Base-by-base conservation (phyloP, 495 filamentous ascomycete species). In the Podospora sp. region DNA sequence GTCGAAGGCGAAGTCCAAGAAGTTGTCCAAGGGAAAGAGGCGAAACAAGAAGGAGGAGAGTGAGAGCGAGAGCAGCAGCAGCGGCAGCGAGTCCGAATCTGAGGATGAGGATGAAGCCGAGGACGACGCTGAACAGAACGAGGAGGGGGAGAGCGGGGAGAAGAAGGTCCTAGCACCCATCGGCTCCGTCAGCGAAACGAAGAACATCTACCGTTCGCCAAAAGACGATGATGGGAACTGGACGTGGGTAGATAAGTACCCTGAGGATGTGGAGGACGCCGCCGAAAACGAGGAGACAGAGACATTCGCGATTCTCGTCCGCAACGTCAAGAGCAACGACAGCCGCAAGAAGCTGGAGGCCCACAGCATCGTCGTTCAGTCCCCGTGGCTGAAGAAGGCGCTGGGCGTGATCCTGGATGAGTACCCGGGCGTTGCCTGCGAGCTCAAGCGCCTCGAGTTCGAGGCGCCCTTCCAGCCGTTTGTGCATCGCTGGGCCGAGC, bases 301-400 rank as follows among this genome's bases (percentile, higher is more conserved):
- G 35, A 76, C 68, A 11, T 78, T 65, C 55, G 76, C 76, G 29
- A 65, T 78, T 16, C 46, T 78, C 21, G 76, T 77, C 6, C 74
- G 76, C 40, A 76, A 78, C 69, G 56, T 71, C 20, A 77, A 77
- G 75, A 75, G 73, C 56, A 63, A 73, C 65, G 82, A 88, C 71
- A 83, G 85, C 40, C 82, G 84, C n/a, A 87, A 86, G 77, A 86
- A 84, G 56, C 78, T 90, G 22, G 75, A 84, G 24, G 81, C 90
- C 27, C 78, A 88, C 66, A 87, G 84, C 55, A 88, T 92, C 68
- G 79, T 90, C 22, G 73, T 92, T 2, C 89, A 91, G 77, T 88
- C 84, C 69, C 86, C 89, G 5, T 78, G 83, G 56, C 76, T 91
- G 55, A 89, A 89, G 76, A 79, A 78, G 18, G 80, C 86, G 29